Base-by-base conservation (phyloP, 331 rosid species). In the Cydonia oblonga region DNA sequence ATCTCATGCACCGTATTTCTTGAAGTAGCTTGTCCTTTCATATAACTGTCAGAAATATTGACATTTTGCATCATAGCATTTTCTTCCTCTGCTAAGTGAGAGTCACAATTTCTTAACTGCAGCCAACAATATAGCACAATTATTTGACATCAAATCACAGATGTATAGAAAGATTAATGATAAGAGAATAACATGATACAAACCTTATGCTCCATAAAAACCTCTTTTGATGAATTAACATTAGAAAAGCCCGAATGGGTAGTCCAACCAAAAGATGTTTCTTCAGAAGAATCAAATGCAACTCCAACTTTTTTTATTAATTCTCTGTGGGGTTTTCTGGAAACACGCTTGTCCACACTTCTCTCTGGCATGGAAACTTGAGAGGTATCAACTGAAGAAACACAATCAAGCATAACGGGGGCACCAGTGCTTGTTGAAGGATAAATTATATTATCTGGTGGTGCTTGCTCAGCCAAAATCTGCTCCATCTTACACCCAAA, bases 271-370 rank as follows among this genome's bases (percentile, higher is more conserved):
- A 81, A 81, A 52, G 74, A 74, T 30, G 83, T 67, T 71, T 79
- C 90, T 65, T 53, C 73, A 69, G 83, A 69, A 76, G 84, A 80
- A 66, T 83, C 77, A 28, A 70, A 63, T 32, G 73, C 53, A 74
- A 69, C 74, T 62, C 81, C 84, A 33, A 59, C 74, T 70, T 86
- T 85, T 78, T 88, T 82, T 84, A 84, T 76, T 61, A 42, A 53
- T 82, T 83, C 87, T 62, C 85, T 75, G 75, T 77, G 79, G 70
- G 90, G 78, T 83, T 88, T 90, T 80, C 76, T 80, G 57, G 87
- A 81, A 66, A 54, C 76, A 19, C 51, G 52, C 46, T 77, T 76
- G 59, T 76, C 81, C 20, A 19, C 26, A 52, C 60, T 57, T 85
- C 85, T 85, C 78, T 85, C 92, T 71, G 54, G 56, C 67, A 74